These are phyloP conservation scores for Talaromyces proteolyticus DNA, from an alignment of 495 filamentous ascomycete genomes.

Conservation along the genomic window DNA sequence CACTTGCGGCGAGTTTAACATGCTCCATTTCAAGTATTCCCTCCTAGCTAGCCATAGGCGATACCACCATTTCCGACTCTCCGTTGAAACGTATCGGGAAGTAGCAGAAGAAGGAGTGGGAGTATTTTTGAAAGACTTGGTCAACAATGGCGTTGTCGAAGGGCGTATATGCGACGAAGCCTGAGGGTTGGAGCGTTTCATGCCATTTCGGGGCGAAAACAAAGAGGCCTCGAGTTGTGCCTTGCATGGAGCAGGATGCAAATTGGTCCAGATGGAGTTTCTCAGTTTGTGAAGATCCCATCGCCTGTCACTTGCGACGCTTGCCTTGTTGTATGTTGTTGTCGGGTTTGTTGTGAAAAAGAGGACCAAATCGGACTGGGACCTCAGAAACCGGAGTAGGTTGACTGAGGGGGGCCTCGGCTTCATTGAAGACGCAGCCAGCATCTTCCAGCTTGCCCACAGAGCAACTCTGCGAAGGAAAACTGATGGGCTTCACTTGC, in stretches of 20 bases:
- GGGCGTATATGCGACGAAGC: not conserved
- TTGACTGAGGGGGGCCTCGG: constrained; percentile 48
- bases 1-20: constrained; percentile 16
- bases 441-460: constrained; percentile 19
- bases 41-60: constrained; percentile 45
- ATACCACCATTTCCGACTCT: constrained; percentile 44
- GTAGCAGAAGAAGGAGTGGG: not conserved
- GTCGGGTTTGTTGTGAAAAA: constrained; percentile 41
- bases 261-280: constrained; percentile 19
- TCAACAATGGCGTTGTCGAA: not conserved
- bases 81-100: constrained; percentile 34
- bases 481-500: too few relatives aligned
- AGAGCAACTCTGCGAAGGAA: not conserved
- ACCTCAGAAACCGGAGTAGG: constrained; percentile 56
- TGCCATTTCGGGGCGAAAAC: not conserved
- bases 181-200: not conserved
- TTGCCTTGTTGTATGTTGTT: constrained; percentile 9
- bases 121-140: not conserved
- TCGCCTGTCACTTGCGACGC: constrained; percentile 20
- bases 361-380: constrained; percentile 48
- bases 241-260: constrained; percentile 9
- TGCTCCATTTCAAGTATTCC: constrained; percentile 14
- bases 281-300: constrained; percentile 18
- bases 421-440: constrained; percentile 26
- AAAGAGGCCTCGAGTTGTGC: constrained; percentile 8